Evolutionary conservation across 148 eudicot genomes (phyloP), one percentile per base, ranked within the genome.

Genomic region (Amaranthus hypochondriacus): DNA sequence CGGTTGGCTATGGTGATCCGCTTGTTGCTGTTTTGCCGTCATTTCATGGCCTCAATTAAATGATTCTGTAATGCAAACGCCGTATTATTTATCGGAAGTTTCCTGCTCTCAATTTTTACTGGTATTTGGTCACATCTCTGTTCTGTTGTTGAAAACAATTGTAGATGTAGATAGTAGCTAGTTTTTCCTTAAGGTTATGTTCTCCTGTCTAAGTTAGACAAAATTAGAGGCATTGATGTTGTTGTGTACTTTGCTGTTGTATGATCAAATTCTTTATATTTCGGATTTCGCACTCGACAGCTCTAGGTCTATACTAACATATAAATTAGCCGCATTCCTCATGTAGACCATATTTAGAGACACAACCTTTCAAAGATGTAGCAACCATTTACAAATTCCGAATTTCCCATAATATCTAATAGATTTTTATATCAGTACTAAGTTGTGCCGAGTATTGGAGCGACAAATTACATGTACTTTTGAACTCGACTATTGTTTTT

Each of bases 1-100:
- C 96, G 52, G 84, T 90, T 56, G 97, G 93, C 66, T 92, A 88
- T 56, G 97, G 97, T 48, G 96, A 90, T 76, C 91, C 97, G 61
- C 87, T 90, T 18, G 56, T 92, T 48, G 97, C 93, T 48, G 87
- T 90, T 47, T 84, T 88, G 84, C 93, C 96, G 18, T 88, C 87
- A 70, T 86, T 89, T 72, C 89, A 83, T 13, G 89, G 77, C 70
- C 80, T 81, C 42, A 62, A 55, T 76, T 79, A 54, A 75, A 48
- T 6, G 65, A 66, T 58, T 48, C 21, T 48, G 63, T 66, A 21
- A 44, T 69, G 4, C 48, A 70, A 69, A n/a, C 11, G 9, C 42
- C n/a, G 62, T 70, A 13, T 28, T 56, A 64, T 63, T 49, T 42
- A 28, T 44, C 42, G 9, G 18, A 5, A 28, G 39, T 28, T 5